Base-by-base conservation (phyloP, 305 asterid genomes). In the Solanum chacoense region DNA sequence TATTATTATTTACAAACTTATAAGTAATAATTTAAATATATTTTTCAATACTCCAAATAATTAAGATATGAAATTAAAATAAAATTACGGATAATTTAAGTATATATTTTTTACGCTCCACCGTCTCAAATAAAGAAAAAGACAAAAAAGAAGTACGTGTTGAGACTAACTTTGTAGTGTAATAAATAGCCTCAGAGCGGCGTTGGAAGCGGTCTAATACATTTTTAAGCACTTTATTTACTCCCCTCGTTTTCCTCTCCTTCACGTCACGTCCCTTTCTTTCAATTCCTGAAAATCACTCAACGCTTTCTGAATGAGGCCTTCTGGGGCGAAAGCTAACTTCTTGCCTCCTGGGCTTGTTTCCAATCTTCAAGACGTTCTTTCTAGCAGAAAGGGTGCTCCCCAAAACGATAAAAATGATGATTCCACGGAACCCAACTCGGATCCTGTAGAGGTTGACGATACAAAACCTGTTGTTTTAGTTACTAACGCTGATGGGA, bases 331-430 rank as follows among this genome's bases (percentile, higher is more conserved):
- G 92, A 94, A 91, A 92, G 94, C 93, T 90, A 92, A 89, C 91
- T 88, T 93, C 77, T 85, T 97, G 90, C 99, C 99, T 85, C 97
- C 99, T 28, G 99, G 96, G 79, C 92, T 97, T n/a, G 98, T 97
- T 35, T 92, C 97, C 86, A 97, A 97, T 95, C 98, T 97, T 32
- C 96, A 96, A 78, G 92, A 95, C 67, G 98, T 92, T 42, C 95
- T 97, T 73, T 88, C 92, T 0, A 91, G 84, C 91, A 95, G 98
- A 31, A 95, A 94, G 80, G 92, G 87, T 38, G 90, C 45, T 85
- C 16, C 35, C 16, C 45, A 93, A 38, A 79, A 94, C 5, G 79
- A 92, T 50, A 73, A 16, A 42, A 91, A 89, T 24, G 93, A 88
- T 10, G 92, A 91, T 87, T 89, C 92, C 40, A 85, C 78, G 36